These are phyloP conservation scores for Cymbopogon citratus DNA, from an alignment of 176 grass and related monocot genomes.

Conservation along the genomic window DNA sequence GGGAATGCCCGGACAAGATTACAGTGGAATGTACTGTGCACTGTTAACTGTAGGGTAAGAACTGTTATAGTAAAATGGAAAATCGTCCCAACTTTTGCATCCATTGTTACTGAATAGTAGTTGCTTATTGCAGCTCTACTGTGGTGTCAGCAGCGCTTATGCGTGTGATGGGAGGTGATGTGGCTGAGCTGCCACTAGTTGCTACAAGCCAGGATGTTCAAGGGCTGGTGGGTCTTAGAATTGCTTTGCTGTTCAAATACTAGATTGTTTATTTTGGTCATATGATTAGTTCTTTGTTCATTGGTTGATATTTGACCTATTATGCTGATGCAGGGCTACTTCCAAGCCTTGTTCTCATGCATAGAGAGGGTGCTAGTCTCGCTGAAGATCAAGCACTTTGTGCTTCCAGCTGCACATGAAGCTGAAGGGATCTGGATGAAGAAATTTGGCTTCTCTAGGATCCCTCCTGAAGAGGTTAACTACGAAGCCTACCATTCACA, in stretches of 20 bases:
- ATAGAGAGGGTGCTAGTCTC: conserved; percentile 66
- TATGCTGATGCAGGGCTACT: conserved; percentile 66
- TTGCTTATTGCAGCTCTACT: conserved; percentile 41
- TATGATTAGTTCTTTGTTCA: background rate
- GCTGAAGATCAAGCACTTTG: conserved; percentile 67
- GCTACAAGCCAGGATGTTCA: conserved; percentile 84
- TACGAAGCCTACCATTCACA: background rate
- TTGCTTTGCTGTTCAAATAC: background rate
- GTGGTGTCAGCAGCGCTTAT: conserved; percentile 85
- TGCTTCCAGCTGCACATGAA: conserved; percentile 92
- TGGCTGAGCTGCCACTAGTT: conserved; percentile 85
- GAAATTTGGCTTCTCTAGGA: conserved; percentile 86
- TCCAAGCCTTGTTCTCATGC: conserved; percentile 76
- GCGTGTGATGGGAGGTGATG: conserved; percentile 83
- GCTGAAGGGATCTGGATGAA: conserved; percentile 93
- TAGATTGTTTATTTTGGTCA: background rate
- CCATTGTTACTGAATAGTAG: background rate
- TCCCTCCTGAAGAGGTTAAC: conserved; percentile 60
- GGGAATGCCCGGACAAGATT: conserved; percentile 78
- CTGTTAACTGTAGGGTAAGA: conserved; percentile 76
- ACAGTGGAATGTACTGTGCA: conserved; percentile 87
- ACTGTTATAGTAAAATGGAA: conserved; percentile 1
- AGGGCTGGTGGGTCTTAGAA: conserved; percentile 46
- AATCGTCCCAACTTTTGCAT: background rate
- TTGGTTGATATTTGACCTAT: conserved; percentile 10